phyloP scores from a whole-genome alignment of 805 yeast genomes.

The Suhomyces canberraensis region DNA sequence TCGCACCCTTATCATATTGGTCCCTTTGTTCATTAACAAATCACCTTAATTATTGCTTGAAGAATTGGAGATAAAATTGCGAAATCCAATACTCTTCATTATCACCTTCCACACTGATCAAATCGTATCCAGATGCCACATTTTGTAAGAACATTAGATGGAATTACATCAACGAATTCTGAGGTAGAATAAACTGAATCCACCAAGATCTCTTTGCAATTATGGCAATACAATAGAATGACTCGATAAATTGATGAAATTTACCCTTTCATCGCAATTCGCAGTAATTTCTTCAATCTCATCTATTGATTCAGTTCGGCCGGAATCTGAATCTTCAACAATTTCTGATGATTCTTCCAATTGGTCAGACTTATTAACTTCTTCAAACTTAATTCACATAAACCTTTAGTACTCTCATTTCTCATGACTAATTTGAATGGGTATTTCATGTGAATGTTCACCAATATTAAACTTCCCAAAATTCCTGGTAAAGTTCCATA shows the following conservation, averaged over 20 bases:
- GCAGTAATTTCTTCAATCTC: not conserved
- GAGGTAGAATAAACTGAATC: constrained; percentile 12
- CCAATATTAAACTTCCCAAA: constrained; percentile 32
- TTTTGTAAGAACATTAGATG: constrained; percentile 5
- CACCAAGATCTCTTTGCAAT: constrained; percentile 22
- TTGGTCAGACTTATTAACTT: constrained; percentile 9
- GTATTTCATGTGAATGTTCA: constrained; percentile 28
- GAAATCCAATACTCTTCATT: constrained; percentile 26
- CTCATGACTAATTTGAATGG: constrained; percentile 31
- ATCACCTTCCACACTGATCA: constrained; percentile 30
- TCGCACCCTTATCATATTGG: too few species aligned
- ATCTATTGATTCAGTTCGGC: constrained; percentile 1
- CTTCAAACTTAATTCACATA: constrained; percentile 20
- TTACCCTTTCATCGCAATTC: not conserved
- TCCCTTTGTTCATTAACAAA: too few species aligned
- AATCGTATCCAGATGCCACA: constrained; percentile 29
- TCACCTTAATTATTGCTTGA: not conserved
- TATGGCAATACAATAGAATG: constrained; percentile 31
- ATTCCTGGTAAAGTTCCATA: constrained; percentile 32
- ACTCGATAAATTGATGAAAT: constrained; percentile 14
- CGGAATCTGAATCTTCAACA: not conserved
- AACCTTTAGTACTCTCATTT: constrained; percentile 17
- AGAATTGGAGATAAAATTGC: constrained; percentile 26
- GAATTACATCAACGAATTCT: constrained; percentile 20
- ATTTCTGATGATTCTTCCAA: not conserved